phyloP scores from a whole-genome alignment of 331 rosid species.

The Dryas integrifolia region DNA sequence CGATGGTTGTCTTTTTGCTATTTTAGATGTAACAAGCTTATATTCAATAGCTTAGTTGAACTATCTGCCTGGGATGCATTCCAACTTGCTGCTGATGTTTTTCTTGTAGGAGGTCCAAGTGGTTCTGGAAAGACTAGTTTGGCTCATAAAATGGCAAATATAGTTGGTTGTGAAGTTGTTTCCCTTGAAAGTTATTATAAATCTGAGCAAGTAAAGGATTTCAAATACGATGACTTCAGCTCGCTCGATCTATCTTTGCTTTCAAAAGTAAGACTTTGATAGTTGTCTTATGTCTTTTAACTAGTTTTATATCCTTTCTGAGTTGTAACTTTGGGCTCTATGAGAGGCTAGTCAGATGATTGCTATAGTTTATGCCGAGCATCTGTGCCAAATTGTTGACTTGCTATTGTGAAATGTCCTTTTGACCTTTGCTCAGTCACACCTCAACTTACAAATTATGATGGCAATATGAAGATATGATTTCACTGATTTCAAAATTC shows the following conservation, averaged over 20 bases:
- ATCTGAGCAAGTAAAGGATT: conserved; percentile 80
- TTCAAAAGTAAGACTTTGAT: conserved; percentile 60
- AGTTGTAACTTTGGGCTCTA: not conserved
- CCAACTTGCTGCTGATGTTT: conserved; percentile 26
- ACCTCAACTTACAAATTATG: not conserved
- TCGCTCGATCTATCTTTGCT: conserved; percentile 81
- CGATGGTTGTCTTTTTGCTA: not conserved
- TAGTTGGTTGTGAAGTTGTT: conserved; percentile 94
- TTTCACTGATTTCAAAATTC: conserved; percentile 5
- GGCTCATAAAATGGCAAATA: conserved; percentile 99
- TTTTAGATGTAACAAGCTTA: not conserved
- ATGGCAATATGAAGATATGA: not conserved
- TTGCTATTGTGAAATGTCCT: conserved; percentile 3
- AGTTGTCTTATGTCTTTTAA: conserved; percentile 19
- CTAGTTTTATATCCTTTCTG: conserved; percentile 6
- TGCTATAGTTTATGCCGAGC: not conserved
- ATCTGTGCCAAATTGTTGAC: not conserved
- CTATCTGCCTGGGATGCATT: not conserved
- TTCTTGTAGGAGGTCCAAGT: conserved; percentile 93
- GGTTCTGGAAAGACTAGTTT: conserved; percentile 99
- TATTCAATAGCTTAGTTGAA: not conserved
- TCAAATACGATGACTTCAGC: conserved; percentile 84
- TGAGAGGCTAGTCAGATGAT: conserved; percentile 1
- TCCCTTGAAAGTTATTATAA: conserved; percentile 92
- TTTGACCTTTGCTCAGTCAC: conserved; percentile 8